phyloP scores from a whole-genome alignment of 2,329 filamentous ascomycete species.

The Hortaea werneckii region DNA sequence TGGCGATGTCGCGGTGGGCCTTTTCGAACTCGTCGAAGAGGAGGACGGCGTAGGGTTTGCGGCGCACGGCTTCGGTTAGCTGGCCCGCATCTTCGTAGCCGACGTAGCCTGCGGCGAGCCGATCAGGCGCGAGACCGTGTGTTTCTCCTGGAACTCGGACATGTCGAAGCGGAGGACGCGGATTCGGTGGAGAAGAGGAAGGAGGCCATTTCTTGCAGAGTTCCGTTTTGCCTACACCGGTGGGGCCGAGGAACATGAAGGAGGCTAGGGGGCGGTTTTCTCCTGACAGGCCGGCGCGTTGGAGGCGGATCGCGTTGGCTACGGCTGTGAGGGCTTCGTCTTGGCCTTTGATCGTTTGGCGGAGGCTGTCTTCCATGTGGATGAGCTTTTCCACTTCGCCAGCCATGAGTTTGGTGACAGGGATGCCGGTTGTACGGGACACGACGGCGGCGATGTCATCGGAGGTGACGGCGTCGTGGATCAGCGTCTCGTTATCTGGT shows the following conservation, averaged over 20 bases:
- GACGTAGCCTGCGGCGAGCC: constrained; percentile 86
- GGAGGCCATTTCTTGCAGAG: constrained; percentile 90
- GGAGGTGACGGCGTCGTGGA: constrained; percentile 89
- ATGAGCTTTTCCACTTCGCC: constrained; percentile 92
- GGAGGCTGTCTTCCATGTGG: constrained; percentile 84
- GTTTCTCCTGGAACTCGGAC: constrained; percentile 96
- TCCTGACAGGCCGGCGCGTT: constrained; percentile 81
- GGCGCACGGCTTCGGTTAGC: constrained; percentile 84
- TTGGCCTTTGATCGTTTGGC: constrained; percentile 78
- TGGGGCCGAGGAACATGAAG: constrained; percentile 96
- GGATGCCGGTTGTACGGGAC: constrained; percentile 83
- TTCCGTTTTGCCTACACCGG: constrained; percentile 94
- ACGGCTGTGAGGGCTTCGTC: constrained; percentile 88
- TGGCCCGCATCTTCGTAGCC: constrained; percentile 96
- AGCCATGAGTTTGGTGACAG: constrained; percentile 81
- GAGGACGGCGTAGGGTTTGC: constrained; percentile 90
- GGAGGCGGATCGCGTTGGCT: constrained; percentile 84
- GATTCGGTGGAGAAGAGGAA: constrained; percentile 90
- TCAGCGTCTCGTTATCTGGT: constrained; percentile 45
- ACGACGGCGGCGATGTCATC: constrained; percentile 93
- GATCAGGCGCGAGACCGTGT: constrained; percentile 86
- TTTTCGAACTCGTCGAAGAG: constrained; percentile 98
- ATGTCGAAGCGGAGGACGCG: constrained; percentile 94
- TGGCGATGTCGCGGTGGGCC: constrained; percentile 88
- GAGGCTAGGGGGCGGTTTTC: constrained; percentile 86